Percentiles rank a stretch among this genome's conserved stretches.
phyloP scores from a whole-genome alignment of 441 rosid species.

The Erodium texanum region DNA sequence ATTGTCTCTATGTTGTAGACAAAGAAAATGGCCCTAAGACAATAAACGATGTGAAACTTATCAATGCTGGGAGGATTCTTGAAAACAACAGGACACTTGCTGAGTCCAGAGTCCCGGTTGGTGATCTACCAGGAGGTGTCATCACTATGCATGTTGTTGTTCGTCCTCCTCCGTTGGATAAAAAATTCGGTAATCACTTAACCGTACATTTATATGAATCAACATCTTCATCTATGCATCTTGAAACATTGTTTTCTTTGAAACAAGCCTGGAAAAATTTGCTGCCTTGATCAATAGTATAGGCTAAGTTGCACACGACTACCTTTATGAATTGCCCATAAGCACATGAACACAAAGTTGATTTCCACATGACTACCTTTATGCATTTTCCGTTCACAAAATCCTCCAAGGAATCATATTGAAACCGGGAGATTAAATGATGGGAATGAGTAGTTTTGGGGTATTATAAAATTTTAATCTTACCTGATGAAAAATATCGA shows the following conservation, averaged over 20 bases:
- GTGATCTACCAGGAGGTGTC: conserved; percentile 57
- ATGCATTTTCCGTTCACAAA: too few relatives aligned
- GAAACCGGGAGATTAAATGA: too few relatives aligned
- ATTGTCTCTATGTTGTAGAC: conserved; percentile 26
- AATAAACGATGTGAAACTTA: conserved; percentile 60
- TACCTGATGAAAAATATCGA: too few relatives aligned
- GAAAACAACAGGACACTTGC: conserved; percentile 69
- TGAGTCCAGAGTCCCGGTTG: conserved; percentile 53
- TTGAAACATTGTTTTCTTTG: not conserved
- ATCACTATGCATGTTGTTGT: conserved; percentile 85
- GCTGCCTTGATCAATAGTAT: not conserved
- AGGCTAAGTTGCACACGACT: too few relatives aligned
- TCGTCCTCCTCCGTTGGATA: conserved; percentile 51
- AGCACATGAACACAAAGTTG: too few relatives aligned
- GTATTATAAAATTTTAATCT: too few relatives aligned
- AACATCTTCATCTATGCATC: not conserved
- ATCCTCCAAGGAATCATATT: too few relatives aligned
- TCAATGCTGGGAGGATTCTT: conserved; percentile 67
- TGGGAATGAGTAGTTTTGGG: too few relatives aligned
- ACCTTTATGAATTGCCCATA: too few relatives aligned
- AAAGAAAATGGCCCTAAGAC: conserved; percentile 51
- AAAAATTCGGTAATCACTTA: conserved; percentile 41
- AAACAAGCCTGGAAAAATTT: not conserved
- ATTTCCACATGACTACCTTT: too few relatives aligned
- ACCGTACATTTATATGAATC: not conserved